Percentiles rank a stretch among this genome's conserved stretches.
Conservation (phyloP, 306 rosid species). For the Parietaria judaica region DNA sequence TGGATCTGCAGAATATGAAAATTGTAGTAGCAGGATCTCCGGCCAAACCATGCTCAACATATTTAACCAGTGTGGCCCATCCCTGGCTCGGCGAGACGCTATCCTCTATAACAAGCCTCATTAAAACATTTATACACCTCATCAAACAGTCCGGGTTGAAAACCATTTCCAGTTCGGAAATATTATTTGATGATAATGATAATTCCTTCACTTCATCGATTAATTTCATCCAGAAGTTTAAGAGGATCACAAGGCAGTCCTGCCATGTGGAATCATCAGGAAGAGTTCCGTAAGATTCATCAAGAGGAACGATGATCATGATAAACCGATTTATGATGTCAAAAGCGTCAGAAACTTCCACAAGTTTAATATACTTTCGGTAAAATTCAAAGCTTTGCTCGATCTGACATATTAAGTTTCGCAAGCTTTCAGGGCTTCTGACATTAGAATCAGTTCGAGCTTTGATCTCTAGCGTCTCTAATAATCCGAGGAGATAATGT, state of each 20-base stretch:
- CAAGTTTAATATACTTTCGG: slow-evolving; percentile 43
- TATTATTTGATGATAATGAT: slow-evolving; percentile 17
- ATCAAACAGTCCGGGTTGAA: slow-evolving; percentile 56
- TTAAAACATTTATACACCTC: slow-evolving; percentile 58
- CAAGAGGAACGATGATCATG: slow-evolving; percentile 50
- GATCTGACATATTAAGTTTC: slow-evolving; percentile 59
- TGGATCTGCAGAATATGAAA: slow-evolving; percentile 61
- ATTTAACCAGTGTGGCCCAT: slow-evolving; percentile 62
- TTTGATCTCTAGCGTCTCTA: slow-evolving; percentile 49
- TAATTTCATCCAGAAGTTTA: slow-evolving; percentile 77
- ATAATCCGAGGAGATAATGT: slow-evolving; percentile 45
- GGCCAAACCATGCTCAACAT: slow-evolving; percentile 47
- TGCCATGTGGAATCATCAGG: slow-evolving; percentile 94
- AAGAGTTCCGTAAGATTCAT: slow-evolving; percentile 39
- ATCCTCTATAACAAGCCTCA: slow-evolving; percentile 84
- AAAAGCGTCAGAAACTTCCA: slow-evolving; percentile 67
- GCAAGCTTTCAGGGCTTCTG: slow-evolving; percentile 65
- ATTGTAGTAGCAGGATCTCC: slow-evolving; percentile 52
- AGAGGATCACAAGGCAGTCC: slow-evolving; percentile 76
- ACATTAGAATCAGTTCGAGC: slow-evolving; percentile 35
- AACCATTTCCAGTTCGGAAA: slow-evolving; percentile 30
- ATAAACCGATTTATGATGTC: slow-evolving; percentile 67
- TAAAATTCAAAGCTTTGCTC: slow-evolving; percentile 66
- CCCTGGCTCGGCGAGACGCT: slow-evolving; percentile 86
- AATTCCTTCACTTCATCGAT: slow-evolving; percentile 73